Percentiles rank a stretch among this genome's conserved stretches.
phyloP scores from a whole-genome alignment of 2,329 filamentous ascomycete genomes.

The Paecilomyces sp. region DNA sequence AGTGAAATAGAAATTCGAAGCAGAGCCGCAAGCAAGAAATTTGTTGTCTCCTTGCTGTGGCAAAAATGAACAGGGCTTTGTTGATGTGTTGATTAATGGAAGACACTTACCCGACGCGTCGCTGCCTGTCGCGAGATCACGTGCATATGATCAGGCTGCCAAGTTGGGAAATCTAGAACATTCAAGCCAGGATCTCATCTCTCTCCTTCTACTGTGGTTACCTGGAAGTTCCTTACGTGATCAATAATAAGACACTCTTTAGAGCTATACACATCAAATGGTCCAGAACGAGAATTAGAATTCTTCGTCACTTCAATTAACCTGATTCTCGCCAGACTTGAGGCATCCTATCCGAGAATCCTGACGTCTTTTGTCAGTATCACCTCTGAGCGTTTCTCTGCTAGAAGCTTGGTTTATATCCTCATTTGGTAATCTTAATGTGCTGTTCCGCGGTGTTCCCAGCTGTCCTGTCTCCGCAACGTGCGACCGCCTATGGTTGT shows the following conservation, averaged over 20 bases:
- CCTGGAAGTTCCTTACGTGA: neutral
- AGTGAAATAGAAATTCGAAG: neutral
- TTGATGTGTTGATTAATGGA: conserved; percentile 6
- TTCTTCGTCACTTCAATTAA: neutral
- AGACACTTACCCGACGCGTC: conserved; percentile 21
- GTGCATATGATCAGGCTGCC: conserved; percentile 12
- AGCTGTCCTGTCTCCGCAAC: neutral
- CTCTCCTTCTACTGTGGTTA: neutral
- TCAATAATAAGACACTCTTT: neutral
- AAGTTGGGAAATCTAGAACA: neutral
- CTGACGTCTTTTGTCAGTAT: neutral
- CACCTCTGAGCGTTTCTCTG: neutral
- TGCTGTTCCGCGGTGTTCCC: neutral
- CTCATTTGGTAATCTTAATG: neutral
- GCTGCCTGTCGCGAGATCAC: conserved; percentile 28
- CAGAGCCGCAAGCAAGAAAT: neutral
- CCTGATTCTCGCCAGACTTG: neutral
- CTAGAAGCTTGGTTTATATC: neutral
- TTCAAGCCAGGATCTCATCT: neutral
- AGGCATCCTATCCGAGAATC: neutral
- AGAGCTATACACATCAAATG: neutral
- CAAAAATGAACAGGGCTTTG: conserved; percentile 8
- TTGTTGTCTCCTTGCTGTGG: conserved; percentile 12
- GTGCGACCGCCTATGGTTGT: neutral
- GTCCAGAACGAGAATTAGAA: neutral